Evolutionary conservation across 202 grass and related monocot species (phyloP).

Genomic region (Sporobolus alterniflorus): DNA sequence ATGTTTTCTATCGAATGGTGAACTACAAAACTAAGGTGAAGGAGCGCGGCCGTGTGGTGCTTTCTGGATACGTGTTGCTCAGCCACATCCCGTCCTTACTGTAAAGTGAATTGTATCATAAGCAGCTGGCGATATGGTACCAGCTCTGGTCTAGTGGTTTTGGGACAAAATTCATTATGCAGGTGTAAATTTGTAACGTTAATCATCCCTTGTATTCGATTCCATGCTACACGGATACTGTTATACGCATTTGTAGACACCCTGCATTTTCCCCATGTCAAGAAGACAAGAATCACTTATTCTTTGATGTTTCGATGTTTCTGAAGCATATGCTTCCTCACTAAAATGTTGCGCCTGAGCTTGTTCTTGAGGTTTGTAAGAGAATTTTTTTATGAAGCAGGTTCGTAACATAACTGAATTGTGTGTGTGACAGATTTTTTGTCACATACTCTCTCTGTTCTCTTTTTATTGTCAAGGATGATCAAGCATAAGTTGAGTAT

Average conservation of each 20-base stretch:
- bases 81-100: conserved; percentile 46
- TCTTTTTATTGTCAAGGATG: too few relatives aligned
- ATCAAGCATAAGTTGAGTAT: too few relatives aligned
- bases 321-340: too few relatives aligned
- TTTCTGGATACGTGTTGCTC: conserved; percentile 58
- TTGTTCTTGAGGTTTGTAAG: background rate
- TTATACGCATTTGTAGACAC: too few relatives aligned
- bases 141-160: background rate
- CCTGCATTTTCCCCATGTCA: too few relatives aligned
- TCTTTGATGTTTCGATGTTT: too few relatives aligned
- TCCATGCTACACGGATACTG: too few relatives aligned
- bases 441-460: too few relatives aligned
- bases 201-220: background rate
- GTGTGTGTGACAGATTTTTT: too few relatives aligned
- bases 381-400: too few relatives aligned
- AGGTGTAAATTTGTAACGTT: background rate
- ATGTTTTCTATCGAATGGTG: conserved; percentile 43
- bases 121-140: background rate
- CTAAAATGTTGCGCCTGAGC: too few relatives aligned
- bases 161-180: background rate
- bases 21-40: conserved; percentile 71
- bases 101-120: background rate
- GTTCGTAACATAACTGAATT: background rate
- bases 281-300: too few relatives aligned
- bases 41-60: conserved; percentile 50